Conservation (phyloP, 805 yeast species). For the Candida gorgasii region DNA sequence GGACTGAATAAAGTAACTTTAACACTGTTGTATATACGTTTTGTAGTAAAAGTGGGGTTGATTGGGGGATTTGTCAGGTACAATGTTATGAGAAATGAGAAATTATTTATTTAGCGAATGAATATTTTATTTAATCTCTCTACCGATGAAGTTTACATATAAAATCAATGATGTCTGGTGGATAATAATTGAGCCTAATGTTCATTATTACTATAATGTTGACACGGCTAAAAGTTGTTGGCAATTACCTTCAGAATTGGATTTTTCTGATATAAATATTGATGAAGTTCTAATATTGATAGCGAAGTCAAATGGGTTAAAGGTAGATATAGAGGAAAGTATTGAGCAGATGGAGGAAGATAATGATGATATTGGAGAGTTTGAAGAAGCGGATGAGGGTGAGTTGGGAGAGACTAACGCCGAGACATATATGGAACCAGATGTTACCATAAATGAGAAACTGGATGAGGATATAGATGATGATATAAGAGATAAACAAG, state of each 20-base stretch:
- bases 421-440: too few species aligned
- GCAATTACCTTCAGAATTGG: conserved; percentile 13
- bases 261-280: conserved; percentile 7
- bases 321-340: conserved; percentile 2
- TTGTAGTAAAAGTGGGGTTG: too few species aligned
- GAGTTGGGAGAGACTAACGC: too few species aligned
- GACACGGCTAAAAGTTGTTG: conserved; percentile 8
- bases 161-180: conserved; percentile 11
- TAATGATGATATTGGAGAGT: background rate
- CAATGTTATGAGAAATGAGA: conserved; percentile 8
- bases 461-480: background rate
- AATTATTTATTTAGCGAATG: conserved; percentile 5
- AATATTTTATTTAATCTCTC: conserved; percentile 3
- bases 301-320: conserved; percentile 16
- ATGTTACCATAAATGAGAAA: too few species aligned
- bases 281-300: conserved; percentile 12
- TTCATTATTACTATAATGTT: conserved; percentile 15
- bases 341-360: background rate
- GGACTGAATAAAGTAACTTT: too few species aligned
- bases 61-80: conserved; percentile 4
- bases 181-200: conserved; percentile 12
- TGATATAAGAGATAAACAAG: background rate
- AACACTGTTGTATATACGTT: background rate
- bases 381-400: background rate
- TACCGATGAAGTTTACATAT: conserved; percentile 13